Evolutionary conservation across 768 basidiomycete species (phyloP), one percentile per base, ranked within the genome.

Genomic region (Suillus fuscotomentosus): DNA sequence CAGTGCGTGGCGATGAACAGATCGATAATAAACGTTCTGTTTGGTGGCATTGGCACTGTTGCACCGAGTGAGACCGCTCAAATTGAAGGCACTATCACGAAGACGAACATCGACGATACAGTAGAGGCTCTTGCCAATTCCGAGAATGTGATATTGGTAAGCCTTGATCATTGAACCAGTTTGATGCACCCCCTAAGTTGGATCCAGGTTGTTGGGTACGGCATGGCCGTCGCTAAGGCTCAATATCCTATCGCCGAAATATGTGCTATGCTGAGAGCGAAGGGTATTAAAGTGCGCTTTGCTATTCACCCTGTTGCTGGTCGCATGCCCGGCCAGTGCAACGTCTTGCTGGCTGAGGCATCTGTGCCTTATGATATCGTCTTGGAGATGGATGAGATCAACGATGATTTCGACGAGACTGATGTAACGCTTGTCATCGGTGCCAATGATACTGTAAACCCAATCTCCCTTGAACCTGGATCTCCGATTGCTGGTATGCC

Each of bases 1-100:
- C 54, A 95, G 94, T 95, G 94, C 71, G 88, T 94, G 63, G 93
- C 94, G 17, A 95, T 95, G 94, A 95, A 95, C 77, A 84, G 94
- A 47, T 94, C 91, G 13, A 77, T 92, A 63, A 83, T 87, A 20
- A 95, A 95, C 67, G 94, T 95, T 20, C 81, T 95, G 10, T 95
- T 95, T 72, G 94, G 94, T 47, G 94, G 94, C n/a, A 90, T 94
- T 38, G 81, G 82, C 9, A 80, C 88, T 4, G 76, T 85, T 11
- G 79, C 79, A 13, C 80, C 86, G 9, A 76, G 77, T 5, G 87
- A 89, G 65, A 78, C 81, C 5, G 85, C 88, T 56, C 89, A 92
- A 75, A 92, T 94, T n/a, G 92, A 94, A 69, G 94, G 94, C 17
- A 81, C 84, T 1, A 87, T 95, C 51, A 91, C 89, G 4, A 86